Percentiles rank a stretch among this genome's conserved stretches.
Conservation (phyloP, 139 green algal species). For the Microglena sp. region DNA sequence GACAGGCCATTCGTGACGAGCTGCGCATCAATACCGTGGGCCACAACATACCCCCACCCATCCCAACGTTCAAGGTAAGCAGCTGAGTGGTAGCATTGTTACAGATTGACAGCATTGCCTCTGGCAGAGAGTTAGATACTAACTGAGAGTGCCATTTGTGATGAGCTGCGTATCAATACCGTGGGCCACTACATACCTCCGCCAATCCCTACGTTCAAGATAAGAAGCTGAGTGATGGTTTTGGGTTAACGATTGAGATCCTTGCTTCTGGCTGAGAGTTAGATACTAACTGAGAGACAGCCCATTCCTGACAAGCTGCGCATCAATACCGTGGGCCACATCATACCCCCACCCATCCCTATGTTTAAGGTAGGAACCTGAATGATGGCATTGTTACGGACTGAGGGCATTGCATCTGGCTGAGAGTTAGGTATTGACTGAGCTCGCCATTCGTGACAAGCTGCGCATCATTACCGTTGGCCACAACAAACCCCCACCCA, state of each 20-base stretch:
- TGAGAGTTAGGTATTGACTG: too few species aligned
- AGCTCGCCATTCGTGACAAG: conserved; percentile 47
- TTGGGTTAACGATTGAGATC: too few species aligned
- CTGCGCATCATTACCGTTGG: conserved; percentile 89
- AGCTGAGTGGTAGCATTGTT: background rate
- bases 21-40: conserved; percentile 89
- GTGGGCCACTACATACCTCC: conserved; percentile 80
- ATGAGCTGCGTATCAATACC: conserved; percentile 84
- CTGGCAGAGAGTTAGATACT: too few species aligned
- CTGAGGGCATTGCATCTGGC: too few species aligned
- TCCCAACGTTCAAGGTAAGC: conserved; percentile 66
- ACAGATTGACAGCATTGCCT: too few species aligned
- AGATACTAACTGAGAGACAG: conserved; percentile 36
- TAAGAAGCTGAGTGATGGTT: conserved; percentile 19
- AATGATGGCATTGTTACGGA: background rate
- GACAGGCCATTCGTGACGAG: conserved; percentile 64
- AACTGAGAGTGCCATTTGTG: conserved; percentile 21
- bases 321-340: conserved; percentile 80
- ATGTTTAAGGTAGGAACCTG: conserved; percentile 63
- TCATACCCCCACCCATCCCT: conserved; percentile 80
- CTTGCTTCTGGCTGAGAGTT: too few species aligned
- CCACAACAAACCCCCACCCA: conserved; percentile 73
- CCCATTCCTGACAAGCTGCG: conserved; percentile 74
- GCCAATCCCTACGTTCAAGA: conserved; percentile 74
- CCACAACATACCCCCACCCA: conserved; percentile 73